Conservation (phyloP, 2,329 filamentous ascomycete species). For the Escovopsis sp. region DNA sequence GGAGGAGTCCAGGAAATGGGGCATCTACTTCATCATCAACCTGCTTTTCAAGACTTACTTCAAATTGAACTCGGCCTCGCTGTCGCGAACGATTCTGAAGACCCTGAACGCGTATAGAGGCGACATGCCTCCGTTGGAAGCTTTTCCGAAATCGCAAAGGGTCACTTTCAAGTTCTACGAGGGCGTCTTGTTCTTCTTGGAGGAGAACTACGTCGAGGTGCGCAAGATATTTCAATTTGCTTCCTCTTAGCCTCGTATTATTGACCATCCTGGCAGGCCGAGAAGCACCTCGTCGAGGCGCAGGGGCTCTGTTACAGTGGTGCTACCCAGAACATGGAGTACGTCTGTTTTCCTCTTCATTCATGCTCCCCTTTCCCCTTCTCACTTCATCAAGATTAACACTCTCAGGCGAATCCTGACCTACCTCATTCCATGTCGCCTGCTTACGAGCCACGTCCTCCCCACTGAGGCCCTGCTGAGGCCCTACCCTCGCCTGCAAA, state of each 20-base stretch:
- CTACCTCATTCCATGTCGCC: conserved; percentile 85
- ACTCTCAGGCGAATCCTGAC: conserved; percentile 63
- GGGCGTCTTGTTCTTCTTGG: conserved; percentile 82
- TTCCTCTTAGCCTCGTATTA: conserved; percentile 1
- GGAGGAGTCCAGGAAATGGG: conserved; percentile 92
- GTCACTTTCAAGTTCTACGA: conserved; percentile 96
- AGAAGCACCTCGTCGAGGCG: conserved; percentile 64
- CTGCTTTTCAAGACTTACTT: conserved; percentile 98
- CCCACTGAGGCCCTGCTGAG: conserved; percentile 57
- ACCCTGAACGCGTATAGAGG: conserved; percentile 60
- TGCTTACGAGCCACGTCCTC: conserved; percentile 75
- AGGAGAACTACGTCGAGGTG: conserved; percentile 79
- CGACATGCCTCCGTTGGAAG: conserved; percentile 66
- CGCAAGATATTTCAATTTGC: not conserved
- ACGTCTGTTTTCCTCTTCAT: conserved; percentile 15
- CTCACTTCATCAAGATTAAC: conserved; percentile 10
- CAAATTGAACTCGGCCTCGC: conserved; percentile 75
- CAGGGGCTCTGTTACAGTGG: conserved; percentile 66
- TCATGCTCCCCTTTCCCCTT: no score
- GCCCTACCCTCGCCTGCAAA: conserved; percentile 60
- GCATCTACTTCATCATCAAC: conserved; percentile 87
- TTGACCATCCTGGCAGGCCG: conserved; percentile 37
- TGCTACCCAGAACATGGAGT: conserved; percentile 68
- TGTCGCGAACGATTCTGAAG: conserved; percentile 80
- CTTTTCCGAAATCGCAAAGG: conserved; percentile 77